These are phyloP conservation scores for Penicillium janthinellum DNA, from an alignment of 2,329 filamentous ascomycete species.

Conservation along the genomic window DNA sequence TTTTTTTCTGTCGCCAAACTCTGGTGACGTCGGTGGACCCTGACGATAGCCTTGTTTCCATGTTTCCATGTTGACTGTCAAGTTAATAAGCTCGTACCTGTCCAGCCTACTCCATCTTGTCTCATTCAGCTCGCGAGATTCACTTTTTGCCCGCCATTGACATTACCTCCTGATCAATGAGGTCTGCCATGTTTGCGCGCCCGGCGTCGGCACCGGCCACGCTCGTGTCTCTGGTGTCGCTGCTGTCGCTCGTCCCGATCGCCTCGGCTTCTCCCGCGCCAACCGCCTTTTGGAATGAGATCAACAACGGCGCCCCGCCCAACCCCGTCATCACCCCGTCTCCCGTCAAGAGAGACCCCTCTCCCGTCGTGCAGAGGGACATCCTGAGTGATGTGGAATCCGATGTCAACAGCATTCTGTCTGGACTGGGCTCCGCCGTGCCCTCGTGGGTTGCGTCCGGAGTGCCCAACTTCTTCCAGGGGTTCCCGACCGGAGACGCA, in stretches of 20 bases:
- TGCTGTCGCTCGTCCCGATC: background rate
- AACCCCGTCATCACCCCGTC: background rate
- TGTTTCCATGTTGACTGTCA: too few species aligned
- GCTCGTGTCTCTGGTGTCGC: background rate
- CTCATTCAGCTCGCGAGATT: too few species aligned
- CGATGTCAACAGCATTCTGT: background rate
- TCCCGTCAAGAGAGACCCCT: background rate
- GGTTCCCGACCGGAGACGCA: slow-evolving; percentile 24
- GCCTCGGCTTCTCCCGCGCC: slow-evolving; percentile 1
- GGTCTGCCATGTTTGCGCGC: background rate
- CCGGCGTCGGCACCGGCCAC: background rate
- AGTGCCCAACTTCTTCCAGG: slow-evolving; percentile 26
- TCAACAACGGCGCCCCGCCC: background rate
- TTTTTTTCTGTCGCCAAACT: too few species aligned
- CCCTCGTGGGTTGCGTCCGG: slow-evolving; percentile 27
- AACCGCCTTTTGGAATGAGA: background rate
- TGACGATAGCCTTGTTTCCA: too few species aligned
- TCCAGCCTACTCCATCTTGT: too few species aligned
- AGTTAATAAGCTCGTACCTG: too few species aligned
- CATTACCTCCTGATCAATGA: background rate
- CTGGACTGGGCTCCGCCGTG: slow-evolving; percentile 18
- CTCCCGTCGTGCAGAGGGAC: background rate
- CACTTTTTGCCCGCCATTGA: too few species aligned
- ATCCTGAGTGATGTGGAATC: background rate
- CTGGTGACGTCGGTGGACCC: too few species aligned